A percentile compares a stretch with the other conserved stretches of the same genome.
These are phyloP conservation scores for Dalbergia oliveri DNA, from an alignment of 306 rosid genomes.

Conservation along the genomic window DNA sequence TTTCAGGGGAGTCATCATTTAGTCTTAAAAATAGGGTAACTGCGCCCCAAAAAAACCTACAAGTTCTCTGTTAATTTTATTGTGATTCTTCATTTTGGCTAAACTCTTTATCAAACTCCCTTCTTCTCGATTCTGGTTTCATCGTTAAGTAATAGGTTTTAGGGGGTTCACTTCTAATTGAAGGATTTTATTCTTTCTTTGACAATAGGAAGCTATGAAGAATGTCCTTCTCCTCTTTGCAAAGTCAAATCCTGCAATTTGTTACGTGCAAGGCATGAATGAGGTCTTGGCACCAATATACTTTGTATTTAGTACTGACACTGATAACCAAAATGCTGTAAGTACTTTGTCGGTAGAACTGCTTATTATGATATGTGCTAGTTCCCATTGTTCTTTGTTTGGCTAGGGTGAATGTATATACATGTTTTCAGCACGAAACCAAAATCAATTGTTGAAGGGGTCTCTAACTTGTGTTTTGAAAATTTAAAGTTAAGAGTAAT, in stretches of 20 bases:
- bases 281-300: constrained; percentile 89
- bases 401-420: constrained; percentile 9
- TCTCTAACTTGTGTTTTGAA: constrained; percentile 26
- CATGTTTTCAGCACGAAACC: constrained; percentile 2
- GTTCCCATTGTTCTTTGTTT: neutral
- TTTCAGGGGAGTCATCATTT: constrained; percentile 70
- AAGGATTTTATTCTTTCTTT: constrained; percentile 33
- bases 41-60: neutral
- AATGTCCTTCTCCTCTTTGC: constrained; percentile 80
- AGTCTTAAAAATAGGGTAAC: constrained; percentile 72
- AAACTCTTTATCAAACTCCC: constrained; percentile 8
- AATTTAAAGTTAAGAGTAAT: neutral
- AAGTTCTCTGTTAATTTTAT: constrained; percentile 2
- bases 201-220: constrained; percentile 82
- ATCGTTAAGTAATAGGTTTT: constrained; percentile 4
- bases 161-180: neutral
- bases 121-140: neutral
- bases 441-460: constrained; percentile 15
- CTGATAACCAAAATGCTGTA: constrained; percentile 72
- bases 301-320: constrained; percentile 70
- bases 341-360: constrained; percentile 48
- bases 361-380: constrained; percentile 9
- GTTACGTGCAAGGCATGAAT: constrained; percentile 94
- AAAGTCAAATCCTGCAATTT: constrained; percentile 78
- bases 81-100: constrained; percentile 27